These are phyloP conservation scores for Boechera divaricarpa DNA, from an alignment of 345 rosid genomes.

Conservation along the genomic window DNA sequence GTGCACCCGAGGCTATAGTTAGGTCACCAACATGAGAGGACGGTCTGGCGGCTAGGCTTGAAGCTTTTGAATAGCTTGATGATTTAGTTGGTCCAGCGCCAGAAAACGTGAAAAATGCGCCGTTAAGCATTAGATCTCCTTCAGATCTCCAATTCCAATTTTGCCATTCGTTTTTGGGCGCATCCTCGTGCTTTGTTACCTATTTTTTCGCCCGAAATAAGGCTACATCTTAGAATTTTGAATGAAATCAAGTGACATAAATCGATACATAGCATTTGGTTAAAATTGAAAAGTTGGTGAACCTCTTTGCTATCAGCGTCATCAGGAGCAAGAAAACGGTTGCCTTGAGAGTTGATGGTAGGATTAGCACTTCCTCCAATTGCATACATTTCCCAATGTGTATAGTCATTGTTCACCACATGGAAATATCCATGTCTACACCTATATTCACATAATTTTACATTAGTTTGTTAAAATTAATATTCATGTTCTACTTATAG, in stretches of 20 bases:
- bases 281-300: neutral
- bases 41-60: constrained; percentile 79
- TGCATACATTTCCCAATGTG: constrained; percentile 94
- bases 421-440: constrained; percentile 87
- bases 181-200: constrained; percentile 84
- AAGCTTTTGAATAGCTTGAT: constrained; percentile 76
- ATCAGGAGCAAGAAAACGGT: constrained; percentile 72
- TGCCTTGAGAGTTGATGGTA: constrained; percentile 89
- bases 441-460: constrained; percentile 41
- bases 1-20: constrained; percentile 64
- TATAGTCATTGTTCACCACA: constrained; percentile 92
- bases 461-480: constrained; percentile 6
- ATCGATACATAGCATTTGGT: neutral
- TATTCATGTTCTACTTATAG: constrained; percentile 3
- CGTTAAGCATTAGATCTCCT: constrained; percentile 72
- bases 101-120: constrained; percentile 71
- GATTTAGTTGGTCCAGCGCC: constrained; percentile 65
- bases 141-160: constrained; percentile 85
- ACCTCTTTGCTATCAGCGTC: constrained; percentile 71
- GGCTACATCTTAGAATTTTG: neutral
- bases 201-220: constrained; percentile 12
- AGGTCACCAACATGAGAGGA: constrained; percentile 68
- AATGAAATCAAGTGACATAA: constrained; percentile 6
- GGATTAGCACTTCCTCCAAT: constrained; percentile 87
- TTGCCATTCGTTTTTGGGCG: constrained; percentile 69